Evolutionary conservation across 202 grass and related monocot genomes (phyloP).

Genomic region (Elaeis oleifera): DNA sequence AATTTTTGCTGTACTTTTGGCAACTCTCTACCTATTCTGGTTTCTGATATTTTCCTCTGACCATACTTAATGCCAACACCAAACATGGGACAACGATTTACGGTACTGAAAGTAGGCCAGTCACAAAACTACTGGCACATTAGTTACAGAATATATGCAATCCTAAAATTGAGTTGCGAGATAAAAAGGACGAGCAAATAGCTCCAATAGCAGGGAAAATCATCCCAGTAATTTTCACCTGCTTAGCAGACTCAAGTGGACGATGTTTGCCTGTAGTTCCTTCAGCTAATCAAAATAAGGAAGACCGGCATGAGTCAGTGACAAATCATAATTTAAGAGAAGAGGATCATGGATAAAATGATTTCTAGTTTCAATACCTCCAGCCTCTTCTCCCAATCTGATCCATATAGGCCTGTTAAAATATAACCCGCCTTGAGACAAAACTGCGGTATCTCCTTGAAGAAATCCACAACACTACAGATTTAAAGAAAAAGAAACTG

Average conservation of each 20-base stretch:
- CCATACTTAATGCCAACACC: too few species aligned
- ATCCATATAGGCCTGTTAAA: conserved; percentile 70
- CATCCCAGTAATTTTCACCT: conserved; percentile 26
- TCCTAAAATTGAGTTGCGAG: too few species aligned
- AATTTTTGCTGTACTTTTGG: too few species aligned
- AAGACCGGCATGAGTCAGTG: conserved; percentile 11
- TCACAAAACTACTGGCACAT: too few species aligned
- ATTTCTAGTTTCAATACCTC: conserved; percentile 45
- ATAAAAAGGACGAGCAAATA: too few species aligned
- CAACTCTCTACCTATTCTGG: too few species aligned
- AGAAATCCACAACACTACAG: conserved; percentile 71
- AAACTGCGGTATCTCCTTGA: conserved; percentile 95
- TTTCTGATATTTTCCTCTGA: too few species aligned
- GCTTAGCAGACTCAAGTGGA: conserved; percentile 78
- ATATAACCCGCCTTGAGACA: conserved; percentile 70
- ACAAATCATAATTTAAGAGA: conserved; percentile 3
- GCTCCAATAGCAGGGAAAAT: too few species aligned
- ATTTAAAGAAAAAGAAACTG: conserved; percentile 16
- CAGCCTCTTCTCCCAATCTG: conserved; percentile 88
- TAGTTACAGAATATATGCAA: too few species aligned
- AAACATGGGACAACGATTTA: too few species aligned
- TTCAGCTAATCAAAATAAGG: conserved; percentile 44
- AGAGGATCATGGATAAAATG: background rate
- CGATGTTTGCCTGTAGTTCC: conserved; percentile 76
- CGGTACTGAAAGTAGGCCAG: too few species aligned